Evolutionary conservation across 441 rosid species (phyloP), one percentile per base, ranked within the genome.

Genomic region (Jatropha multifida): DNA sequence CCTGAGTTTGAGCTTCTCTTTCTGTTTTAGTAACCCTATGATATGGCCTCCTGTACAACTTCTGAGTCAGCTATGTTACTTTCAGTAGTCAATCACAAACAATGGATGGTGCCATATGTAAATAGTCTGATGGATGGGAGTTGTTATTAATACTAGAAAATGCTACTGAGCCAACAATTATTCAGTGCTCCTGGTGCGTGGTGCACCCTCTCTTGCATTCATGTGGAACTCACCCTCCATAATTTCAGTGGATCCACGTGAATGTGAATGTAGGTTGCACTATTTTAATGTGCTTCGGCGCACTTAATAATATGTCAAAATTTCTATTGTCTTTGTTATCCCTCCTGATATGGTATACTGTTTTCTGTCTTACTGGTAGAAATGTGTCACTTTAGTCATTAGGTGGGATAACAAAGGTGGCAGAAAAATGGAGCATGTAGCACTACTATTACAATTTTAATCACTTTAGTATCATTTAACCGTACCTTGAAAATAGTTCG

Each of bases 1-100:
- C 51, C 6, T 59, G 23, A 72, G 64, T 64, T 17, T 51, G 20
- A 48, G 17, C 37, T 38, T 61, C 62, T 51, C 18, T 44, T 74
- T 74, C 64, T 60, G 49, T 41, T 52, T 73, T 70, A 71, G 7
- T 44, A 49, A 13, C 69, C 37, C 48, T 64, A 7, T 15, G 65
- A 63, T 59, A 69, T 41, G 67, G 44, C 27, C 44, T 71, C 62
- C 38, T 77, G 27, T 74, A 11, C 26, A 20, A 51, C 26, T 40
- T 71, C n/a, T 42, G 49, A 60, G 60, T 76, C 65, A n/a, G 67
- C 76, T 60, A 1, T 32, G 7, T 44, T 44, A 7, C 48, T 44
- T 37, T 52, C 46, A 48, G 15, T 49, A 42, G 27, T 44, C 42
- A 49, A 8, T n/a, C 2, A 2, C 68, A 74, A 48, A 11, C 10